Base-by-base conservation (phyloP, 495 filamentous ascomycete genomes). In the Aspergillus homomorphus region DNA sequence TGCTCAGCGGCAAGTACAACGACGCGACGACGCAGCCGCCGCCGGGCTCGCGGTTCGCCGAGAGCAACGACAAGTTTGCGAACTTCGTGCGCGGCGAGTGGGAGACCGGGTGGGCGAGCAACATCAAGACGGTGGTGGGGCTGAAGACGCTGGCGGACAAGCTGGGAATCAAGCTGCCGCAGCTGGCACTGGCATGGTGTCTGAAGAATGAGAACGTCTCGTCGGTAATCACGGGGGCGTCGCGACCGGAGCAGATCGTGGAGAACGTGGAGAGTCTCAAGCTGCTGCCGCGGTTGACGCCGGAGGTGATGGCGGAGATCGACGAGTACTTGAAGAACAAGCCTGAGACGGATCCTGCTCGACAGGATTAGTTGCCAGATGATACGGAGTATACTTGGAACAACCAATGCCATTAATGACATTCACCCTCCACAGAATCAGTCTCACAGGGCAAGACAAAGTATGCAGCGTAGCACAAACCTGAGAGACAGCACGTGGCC, bases 1-100 rank as follows among this genome's bases (percentile, higher is more conserved):
- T 93, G 46, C 73, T 94, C 57, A 90, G 87, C 0, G 90, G 90
- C 7, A 96, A 94, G 74, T 94, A 96, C 72, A 88, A 88, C 69
- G 76, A 87, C 55, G 83, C 59, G 16, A 44, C 68, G 15, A 59
- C 60, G n/a, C 62, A 64, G 20, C 75, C 73, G 30, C 68, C 65
- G 3, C 61, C 67, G 2, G 78, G 73, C 0, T 73, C 71, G 1
- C 65, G 76, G 3, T 64, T 79, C 26, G 72, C 75, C 0, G 71
- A 77, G 54, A 71, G 72, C n/a, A 67, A 77, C 18, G 73, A 77
- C 54, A 55, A 54, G 0, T 80, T 73, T 53, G 57, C 70, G 0
- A 58, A 62, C 45, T 60, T 48, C n/a, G 57, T 76, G 50, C 68
- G 71, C 12, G 71, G 67, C 30, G 54, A 58, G 14, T 67, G 68